These are phyloP conservation scores for Erigeron philadelphicus DNA, from an alignment of 140 eudicot species.

Conservation along the genomic window DNA sequence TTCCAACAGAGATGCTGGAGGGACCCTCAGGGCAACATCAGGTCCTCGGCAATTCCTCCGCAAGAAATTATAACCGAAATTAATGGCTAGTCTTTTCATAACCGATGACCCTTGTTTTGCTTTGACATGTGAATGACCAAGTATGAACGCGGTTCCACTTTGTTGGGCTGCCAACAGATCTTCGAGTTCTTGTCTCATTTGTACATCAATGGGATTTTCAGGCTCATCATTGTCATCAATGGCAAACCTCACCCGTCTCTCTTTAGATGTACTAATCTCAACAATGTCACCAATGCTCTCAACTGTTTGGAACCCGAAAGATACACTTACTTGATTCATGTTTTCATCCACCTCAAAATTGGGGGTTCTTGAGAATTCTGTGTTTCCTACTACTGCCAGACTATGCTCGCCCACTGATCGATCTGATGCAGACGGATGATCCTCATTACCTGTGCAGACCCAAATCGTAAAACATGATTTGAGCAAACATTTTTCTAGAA, in stretches of 20 bases:
- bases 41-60: slow-evolving; percentile 77
- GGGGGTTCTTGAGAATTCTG: slow-evolving; percentile 25
- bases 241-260: slow-evolving; percentile 49
- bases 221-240: slow-evolving; percentile 33
- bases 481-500: no score
- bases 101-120: slow-evolving; percentile 79
- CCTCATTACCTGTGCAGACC: slow-evolving; percentile 23
- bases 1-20: slow-evolving; percentile 74
- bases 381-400: slow-evolving; percentile 52
- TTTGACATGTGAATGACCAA: slow-evolving; percentile 73
- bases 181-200: slow-evolving; percentile 50
- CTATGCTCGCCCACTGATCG: slow-evolving; percentile 44
- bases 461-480: background rate
- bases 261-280: slow-evolving; percentile 46
- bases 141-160: slow-evolving; percentile 74
- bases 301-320: slow-evolving; percentile 54
- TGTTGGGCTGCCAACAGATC: slow-evolving; percentile 62
- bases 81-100: slow-evolving; percentile 58
- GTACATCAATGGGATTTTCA: slow-evolving; percentile 27
- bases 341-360: slow-evolving; percentile 48
- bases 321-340: slow-evolving; percentile 62
- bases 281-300: slow-evolving; percentile 51
- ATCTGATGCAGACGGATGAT: slow-evolving; percentile 30
- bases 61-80: slow-evolving; percentile 61
- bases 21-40: slow-evolving; percentile 71